phyloP scores from a whole-genome alignment of 768 basidiomycete genomes.

The Suillus occidentalis region DNA sequence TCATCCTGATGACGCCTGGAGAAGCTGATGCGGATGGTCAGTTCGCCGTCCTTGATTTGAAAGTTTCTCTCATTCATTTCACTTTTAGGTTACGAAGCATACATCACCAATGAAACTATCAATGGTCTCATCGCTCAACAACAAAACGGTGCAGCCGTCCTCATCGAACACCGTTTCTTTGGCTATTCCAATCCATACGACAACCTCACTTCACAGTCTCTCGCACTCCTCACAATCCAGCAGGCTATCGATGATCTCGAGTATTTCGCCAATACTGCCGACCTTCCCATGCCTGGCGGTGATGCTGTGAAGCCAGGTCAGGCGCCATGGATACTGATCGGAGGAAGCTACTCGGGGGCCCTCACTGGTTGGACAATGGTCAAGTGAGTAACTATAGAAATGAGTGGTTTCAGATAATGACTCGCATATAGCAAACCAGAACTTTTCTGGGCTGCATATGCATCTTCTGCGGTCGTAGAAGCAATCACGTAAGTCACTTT shows the following conservation, averaged over 20 bases:
- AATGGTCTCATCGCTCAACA: constrained; percentile 67
- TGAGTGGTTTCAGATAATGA: not conserved
- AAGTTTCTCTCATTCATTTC: not conserved
- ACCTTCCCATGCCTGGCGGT: constrained; percentile 67
- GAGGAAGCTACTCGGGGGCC: constrained; percentile 47
- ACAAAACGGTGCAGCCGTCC: constrained; percentile 58
- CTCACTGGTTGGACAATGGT: constrained; percentile 67
- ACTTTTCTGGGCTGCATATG: constrained; percentile 43
- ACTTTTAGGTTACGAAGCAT: constrained; percentile 36
- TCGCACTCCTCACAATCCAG: constrained; percentile 63
- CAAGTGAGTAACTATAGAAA: constrained; percentile 42
- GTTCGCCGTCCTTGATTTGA: not conserved
- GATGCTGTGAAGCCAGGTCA: constrained; percentile 54
- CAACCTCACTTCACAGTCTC: constrained; percentile 57
- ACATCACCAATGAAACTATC: constrained; percentile 63
- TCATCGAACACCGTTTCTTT: constrained; percentile 75
- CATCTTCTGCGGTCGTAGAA: constrained; percentile 48
- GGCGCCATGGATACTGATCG: constrained; percentile 43
- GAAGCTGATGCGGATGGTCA: constrained; percentile 53
- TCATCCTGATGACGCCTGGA: constrained; percentile 52
- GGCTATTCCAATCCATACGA: constrained; percentile 69
- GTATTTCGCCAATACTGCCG: constrained; percentile 65
- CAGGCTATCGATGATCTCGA: constrained; percentile 74
- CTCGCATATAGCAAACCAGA: constrained; percentile 32
- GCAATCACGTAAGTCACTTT: constrained; percentile 39